Evolutionary conservation across 306 rosid species (phyloP).

Genomic region (Elaeagnus macrophylla): DNA sequence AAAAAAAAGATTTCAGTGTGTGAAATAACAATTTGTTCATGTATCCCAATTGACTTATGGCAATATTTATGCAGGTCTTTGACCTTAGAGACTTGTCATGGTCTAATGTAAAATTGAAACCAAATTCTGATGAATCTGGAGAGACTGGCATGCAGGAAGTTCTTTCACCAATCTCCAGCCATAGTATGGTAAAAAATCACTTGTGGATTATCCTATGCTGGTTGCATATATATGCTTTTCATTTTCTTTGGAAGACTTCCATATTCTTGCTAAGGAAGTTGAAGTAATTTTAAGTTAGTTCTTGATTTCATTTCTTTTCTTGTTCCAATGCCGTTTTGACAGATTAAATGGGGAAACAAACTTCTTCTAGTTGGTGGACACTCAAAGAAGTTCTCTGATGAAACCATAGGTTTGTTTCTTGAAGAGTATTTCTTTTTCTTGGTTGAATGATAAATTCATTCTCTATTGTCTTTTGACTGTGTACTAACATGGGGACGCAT

Average conservation of each 20-base stretch:
- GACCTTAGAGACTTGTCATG: slow-evolving; percentile 60
- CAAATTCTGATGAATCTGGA: slow-evolving; percentile 36
- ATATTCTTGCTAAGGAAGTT: neutral
- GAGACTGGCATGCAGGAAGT: slow-evolving; percentile 32
- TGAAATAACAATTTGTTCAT: neutral
- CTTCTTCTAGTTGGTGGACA: slow-evolving; percentile 76
- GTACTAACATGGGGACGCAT: neutral
- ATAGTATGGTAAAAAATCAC: slow-evolving; percentile 51
- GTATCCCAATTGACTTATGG: slow-evolving; percentile 14
- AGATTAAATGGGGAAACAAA: slow-evolving; percentile 82
- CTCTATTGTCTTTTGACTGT: slow-evolving; percentile 11
- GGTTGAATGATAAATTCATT: slow-evolving; percentile 6
- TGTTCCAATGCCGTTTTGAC: slow-evolving; percentile 18
- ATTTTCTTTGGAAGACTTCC: neutral
- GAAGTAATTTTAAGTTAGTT: no score
- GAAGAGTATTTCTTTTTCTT: neutral
- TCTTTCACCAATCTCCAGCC: slow-evolving; percentile 67
- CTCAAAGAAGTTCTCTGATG: slow-evolving; percentile 50
- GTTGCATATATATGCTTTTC: slow-evolving; percentile 2
- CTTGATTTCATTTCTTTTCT: no score
- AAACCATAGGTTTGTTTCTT: slow-evolving; percentile 50
- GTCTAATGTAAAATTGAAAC: slow-evolving; percentile 68
- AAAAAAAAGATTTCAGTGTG: no score
- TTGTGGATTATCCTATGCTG: neutral
- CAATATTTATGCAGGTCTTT: slow-evolving; percentile 53